Percentiles rank a stretch among this genome's conserved stretches.
These are phyloP conservation scores for Globisporangium polare DNA, from an alignment of 352 stramenopile species.

Conservation along the genomic window DNA sequence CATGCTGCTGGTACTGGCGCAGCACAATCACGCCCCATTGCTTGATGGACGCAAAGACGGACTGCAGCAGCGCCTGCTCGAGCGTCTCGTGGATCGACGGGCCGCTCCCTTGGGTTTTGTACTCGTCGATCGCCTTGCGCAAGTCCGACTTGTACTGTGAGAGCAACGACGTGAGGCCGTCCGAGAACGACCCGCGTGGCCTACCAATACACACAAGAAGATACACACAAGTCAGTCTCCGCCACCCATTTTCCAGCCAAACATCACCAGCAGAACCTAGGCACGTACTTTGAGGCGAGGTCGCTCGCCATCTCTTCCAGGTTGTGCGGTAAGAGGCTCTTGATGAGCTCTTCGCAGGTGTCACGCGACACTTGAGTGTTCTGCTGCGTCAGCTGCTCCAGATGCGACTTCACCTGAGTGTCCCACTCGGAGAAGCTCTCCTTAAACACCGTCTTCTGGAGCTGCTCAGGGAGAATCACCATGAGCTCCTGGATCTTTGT, in stretches of 20 bases:
- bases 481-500: constrained; percentile 23
- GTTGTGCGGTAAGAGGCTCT: constrained; percentile 32
- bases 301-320: constrained; percentile 34
- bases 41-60: constrained; percentile 40
- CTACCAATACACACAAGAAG: constrained; percentile 3
- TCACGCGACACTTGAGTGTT: constrained; percentile 17
- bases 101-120: constrained; percentile 26
- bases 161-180: constrained; percentile 41
- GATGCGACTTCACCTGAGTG: constrained; percentile 9
- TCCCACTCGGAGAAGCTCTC: constrained; percentile 25
- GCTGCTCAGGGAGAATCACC: constrained; percentile 20
- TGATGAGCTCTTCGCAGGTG: constrained; percentile 13
- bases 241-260: background rate
- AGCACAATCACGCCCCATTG: constrained; percentile 45
- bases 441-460: constrained; percentile 28
- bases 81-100: constrained; percentile 26
- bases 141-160: constrained; percentile 64
- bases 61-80: constrained; percentile 28
- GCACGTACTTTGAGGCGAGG: constrained; percentile 21
- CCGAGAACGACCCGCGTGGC: constrained; percentile 43
- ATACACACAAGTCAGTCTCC: background rate
- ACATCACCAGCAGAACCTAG: background rate
- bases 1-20: constrained; percentile 43
- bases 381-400: constrained; percentile 12
- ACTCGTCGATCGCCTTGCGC: constrained; percentile 31